Evolutionary conservation across 345 rosid genomes (phyloP).

Genomic region (Microthlaspi erraticum): DNA sequence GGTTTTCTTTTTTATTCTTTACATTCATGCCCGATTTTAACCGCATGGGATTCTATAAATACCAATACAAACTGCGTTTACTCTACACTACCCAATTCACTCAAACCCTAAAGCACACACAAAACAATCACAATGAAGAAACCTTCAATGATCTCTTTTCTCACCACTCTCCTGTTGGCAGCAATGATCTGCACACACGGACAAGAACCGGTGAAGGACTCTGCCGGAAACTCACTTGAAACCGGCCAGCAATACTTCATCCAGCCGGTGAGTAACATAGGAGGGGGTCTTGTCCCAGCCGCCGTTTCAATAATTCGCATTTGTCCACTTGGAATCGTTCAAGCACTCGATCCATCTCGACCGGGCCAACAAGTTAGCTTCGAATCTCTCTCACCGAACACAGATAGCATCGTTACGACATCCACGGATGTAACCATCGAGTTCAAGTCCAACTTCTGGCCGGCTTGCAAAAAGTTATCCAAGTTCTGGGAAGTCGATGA

Average conservation of each 20-base stretch:
- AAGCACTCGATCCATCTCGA: background rate
- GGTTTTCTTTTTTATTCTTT: too few species aligned
- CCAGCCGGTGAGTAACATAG: constrained; percentile 15
- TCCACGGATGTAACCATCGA: constrained; percentile 9
- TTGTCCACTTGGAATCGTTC: constrained; percentile 37
- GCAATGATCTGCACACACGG: constrained; percentile 16
- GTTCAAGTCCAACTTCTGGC: constrained; percentile 4
- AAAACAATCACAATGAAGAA: constrained; percentile 11
- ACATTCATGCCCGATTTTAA: too few species aligned
- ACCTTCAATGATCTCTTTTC: constrained; percentile 15
- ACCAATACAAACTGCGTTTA: background rate
- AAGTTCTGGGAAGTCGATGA: constrained; percentile 19
- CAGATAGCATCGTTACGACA: background rate
- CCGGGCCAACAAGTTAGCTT: constrained; percentile 31
- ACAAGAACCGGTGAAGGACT: background rate
- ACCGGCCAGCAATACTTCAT: constrained; percentile 1
- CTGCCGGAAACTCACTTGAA: background rate
- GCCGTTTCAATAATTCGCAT: background rate
- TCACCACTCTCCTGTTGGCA: constrained; percentile 22
- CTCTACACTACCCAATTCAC: constrained; percentile 23
- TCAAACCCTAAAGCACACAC: constrained; percentile 7
- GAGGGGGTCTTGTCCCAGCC: constrained; percentile 36
- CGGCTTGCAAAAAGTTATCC: constrained; percentile 22
- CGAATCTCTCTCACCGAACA: accelerated
- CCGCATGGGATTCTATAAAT: constrained; percentile 13